Evolutionary conservation across 1,284 basidiomycete genomes (phyloP), one percentile per base, ranked within the genome.

Genomic region (Rhodotorula sp.): DNA sequence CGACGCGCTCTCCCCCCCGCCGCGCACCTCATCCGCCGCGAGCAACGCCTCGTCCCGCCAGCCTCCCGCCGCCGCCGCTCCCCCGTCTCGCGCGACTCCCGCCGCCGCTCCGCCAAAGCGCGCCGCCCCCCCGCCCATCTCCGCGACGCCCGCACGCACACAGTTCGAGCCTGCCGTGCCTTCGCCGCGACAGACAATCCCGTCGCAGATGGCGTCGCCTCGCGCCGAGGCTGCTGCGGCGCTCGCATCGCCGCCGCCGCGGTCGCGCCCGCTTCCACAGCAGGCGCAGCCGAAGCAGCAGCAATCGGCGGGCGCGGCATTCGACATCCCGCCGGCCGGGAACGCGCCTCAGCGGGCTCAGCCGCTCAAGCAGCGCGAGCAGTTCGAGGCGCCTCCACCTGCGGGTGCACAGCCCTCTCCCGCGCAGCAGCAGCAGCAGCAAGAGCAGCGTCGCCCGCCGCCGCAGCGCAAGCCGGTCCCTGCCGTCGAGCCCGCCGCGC

Each of bases 301-400:
- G 57, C 57, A 29, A n/a, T 39, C 61, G 36, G 29, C 53, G 12
- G 62, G 48, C 21, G 36, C 62, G 3, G 70, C 70, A 0, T 72
- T 68, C 66, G 70, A 72, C 59, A 65, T 68, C 36, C 65, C 72
- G 29, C 72, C 72, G 50, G 65, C 66, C 6, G 59, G 66, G 4
- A 53, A 69, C n/a, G 27, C 37, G 6, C 39, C 60, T 3, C 12
- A 60, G 41, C 53, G 37, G 0, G 48, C 55, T 25, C 61, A n/a
- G 17, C 61, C 27, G 37, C 37, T 37, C 25, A 21, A 39, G 27
- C 36, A 57, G 56, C 56, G 27, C n/a, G 36, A 37, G 27, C 22
- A n/a, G 36, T 27, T 17, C 25, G 48, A 17, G 27, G 61, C 37
- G 34, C 22, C n/a, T n/a, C n/a, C 32, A 37, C 27, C 21, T 6